phyloP scores from a whole-genome alignment of 495 filamentous ascomycete genomes.

The Aspergillus campestris region DNA sequence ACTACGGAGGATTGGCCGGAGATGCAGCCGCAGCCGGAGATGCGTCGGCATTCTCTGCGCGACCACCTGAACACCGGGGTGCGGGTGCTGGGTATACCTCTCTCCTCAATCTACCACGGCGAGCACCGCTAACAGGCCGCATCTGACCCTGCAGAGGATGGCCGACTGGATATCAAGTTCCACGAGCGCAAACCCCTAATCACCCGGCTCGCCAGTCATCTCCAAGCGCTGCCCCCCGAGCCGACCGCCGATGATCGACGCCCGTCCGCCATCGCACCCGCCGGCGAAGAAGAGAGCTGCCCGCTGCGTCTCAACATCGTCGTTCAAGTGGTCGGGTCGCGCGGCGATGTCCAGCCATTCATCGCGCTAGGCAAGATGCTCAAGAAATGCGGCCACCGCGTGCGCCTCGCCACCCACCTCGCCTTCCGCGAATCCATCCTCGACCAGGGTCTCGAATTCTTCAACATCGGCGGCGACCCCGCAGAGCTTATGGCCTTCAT shows the following conservation, averaged over 20 bases:
- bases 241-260: slow-evolving; percentile 12
- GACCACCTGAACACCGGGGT: slow-evolving; percentile 10
- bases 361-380: slow-evolving; percentile 57
- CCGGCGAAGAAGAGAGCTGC: slow-evolving; percentile 48
- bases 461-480: slow-evolving; percentile 71
- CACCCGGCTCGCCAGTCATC: slow-evolving; percentile 49
- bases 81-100: slow-evolving; percentile 13
- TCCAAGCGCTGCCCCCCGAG: slow-evolving; percentile 56
- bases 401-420: slow-evolving; percentile 68
- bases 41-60: neutral
- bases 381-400: slow-evolving; percentile 61
- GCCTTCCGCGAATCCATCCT: slow-evolving; percentile 61
- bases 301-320: slow-evolving; percentile 59
- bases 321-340: slow-evolving; percentile 70
- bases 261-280: slow-evolving; percentile 28
- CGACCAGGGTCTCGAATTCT: slow-evolving; percentile 69
- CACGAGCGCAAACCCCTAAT: slow-evolving; percentile 55
- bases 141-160: slow-evolving; percentile 39
- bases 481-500: slow-evolving; percentile 77
- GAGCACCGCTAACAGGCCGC: neutral
- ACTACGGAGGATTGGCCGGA: slow-evolving; percentile 4
- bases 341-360: slow-evolving; percentile 76
- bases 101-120: neutral
- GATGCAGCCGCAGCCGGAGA: neutral
- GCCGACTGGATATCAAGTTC: slow-evolving; percentile 69